Evolutionary conservation across 2,329 filamentous ascomycete genomes (phyloP).

Genomic region (Lecanicillium sp.): DNA sequence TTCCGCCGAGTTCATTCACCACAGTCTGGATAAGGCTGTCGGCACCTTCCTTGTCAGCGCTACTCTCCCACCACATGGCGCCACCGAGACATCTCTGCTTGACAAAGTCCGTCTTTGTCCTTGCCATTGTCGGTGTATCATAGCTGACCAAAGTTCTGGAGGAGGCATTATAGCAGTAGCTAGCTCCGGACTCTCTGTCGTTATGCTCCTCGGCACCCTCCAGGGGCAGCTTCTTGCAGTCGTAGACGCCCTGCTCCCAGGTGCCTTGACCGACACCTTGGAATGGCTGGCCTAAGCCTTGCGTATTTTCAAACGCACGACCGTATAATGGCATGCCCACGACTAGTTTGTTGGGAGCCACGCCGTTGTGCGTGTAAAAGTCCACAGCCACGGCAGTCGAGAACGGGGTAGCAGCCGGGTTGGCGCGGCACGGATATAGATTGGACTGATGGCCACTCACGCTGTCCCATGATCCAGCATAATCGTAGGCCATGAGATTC

Average conservation of each 20-base stretch:
- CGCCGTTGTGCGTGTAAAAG: constrained; percentile 59
- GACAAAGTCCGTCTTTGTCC: constrained; percentile 66
- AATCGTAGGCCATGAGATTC: constrained; percentile 88
- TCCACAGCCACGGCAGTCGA: constrained; percentile 63
- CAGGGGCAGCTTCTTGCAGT: constrained; percentile 79
- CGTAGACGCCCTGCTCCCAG: constrained; percentile 80
- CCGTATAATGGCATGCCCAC: constrained; percentile 91
- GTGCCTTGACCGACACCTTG: constrained; percentile 68
- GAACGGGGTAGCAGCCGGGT: constrained; percentile 67
- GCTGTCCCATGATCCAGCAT: constrained; percentile 72
- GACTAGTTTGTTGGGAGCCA: constrained; percentile 67
- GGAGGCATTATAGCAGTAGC: constrained; percentile 65
- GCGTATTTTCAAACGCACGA: constrained; percentile 71
- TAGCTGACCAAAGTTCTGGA: constrained; percentile 69
- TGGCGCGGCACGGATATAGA: constrained; percentile 50
- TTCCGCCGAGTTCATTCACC: constrained; percentile 51
- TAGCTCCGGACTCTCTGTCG: constrained; percentile 59
- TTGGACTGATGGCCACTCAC: constrained; percentile 74
- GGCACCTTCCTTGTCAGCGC: constrained; percentile 59
- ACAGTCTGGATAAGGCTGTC: constrained; percentile 63
- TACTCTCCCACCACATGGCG: constrained; percentile 97
- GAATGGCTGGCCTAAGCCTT: constrained; percentile 63
- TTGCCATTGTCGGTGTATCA: constrained; percentile 61
- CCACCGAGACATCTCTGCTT: constrained; percentile 63
- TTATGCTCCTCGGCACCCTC: constrained; percentile 55